phyloP scores from a whole-genome alignment of 2,329 filamentous ascomycete species.

The Penicillium thymicola region DNA sequence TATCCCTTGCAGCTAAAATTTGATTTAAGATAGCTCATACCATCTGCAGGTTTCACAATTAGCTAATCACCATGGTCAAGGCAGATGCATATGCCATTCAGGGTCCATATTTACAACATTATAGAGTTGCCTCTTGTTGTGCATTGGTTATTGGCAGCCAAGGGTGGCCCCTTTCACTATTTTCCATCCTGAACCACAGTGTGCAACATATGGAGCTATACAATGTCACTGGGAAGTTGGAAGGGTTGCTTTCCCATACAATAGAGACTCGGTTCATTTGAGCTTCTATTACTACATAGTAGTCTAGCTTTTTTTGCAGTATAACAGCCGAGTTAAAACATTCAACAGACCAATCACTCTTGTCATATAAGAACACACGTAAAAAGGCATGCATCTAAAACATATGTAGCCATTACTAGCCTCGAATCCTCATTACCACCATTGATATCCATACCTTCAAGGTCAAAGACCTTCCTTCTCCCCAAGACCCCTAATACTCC shows the following conservation, averaged over 20 bases:
- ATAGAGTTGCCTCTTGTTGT: not conserved
- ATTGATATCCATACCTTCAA: no score
- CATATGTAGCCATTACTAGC: not conserved
- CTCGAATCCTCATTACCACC: no score
- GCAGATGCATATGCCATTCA: not conserved
- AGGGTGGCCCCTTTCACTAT: not conserved
- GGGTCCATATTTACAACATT: not conserved
- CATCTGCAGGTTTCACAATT: not conserved
- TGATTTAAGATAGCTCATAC: not conserved
- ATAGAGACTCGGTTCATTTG: not conserved
- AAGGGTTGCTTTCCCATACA: not conserved
- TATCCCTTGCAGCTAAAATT: constrained; percentile 1
- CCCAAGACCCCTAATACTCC: no score
- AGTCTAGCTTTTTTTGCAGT: not conserved
- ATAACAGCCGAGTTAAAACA: not conserved
- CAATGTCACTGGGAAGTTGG: not conserved
- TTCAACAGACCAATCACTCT: no score
- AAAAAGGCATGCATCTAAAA: not conserved
- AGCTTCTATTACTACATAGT: not conserved
- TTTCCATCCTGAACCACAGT: not conserved
- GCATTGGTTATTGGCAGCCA: not conserved
- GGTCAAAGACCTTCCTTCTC: no score
- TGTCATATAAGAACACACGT: not conserved
- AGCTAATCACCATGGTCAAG: not conserved
- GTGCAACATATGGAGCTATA: no score